Evolutionary conservation across 2,329 filamentous ascomycete species (phyloP), one percentile per base, ranked within the genome.

Genomic region (Neocatenulostroma microsporum): DNA sequence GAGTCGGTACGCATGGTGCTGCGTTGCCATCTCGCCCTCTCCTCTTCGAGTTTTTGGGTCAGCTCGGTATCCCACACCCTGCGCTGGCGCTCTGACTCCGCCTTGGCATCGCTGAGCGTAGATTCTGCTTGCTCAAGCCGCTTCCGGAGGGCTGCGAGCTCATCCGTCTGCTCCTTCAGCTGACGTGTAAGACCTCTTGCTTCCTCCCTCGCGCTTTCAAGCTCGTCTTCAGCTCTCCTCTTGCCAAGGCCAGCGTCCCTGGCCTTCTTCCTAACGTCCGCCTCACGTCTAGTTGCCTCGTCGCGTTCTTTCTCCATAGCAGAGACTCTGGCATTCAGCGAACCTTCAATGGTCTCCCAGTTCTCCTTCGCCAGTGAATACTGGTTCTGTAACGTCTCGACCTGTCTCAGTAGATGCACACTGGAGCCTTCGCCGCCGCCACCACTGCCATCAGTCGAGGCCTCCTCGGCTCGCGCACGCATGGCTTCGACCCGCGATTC

Each of bases 331-430:
- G 84, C 78, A 34, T 89, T 74, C 21, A 98, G 64, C 2, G 84
- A 93, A 8, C 83, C 77, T 61, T 98, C 89, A 44, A 98, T 93
- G 1, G 87, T 85, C 56, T 95, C 88, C 91, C 93, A 98, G 52
- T 98, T 98, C 55, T 94, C 86, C 49, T 85, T 91, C 1, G 91
- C 91, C 37, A 93, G 80, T 1, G 87, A 80, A 62, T 98, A 94
- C 58, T 98, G 93, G 5, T 84, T 91, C 61, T 98, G 91, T 24
- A 98, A 66, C 1, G 85, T 95, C 65, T 98, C 91, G 36, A 98
- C 83, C 62, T 98, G 93, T 26, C 91, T 79, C 28, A 96, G 69
- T 26, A 96, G 70, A 60, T 95, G 96, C 28, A 55, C 44, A 30
- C 37, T 50, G 31, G 47, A 49, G 20, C 46, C 48, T 12, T 45